Evolutionary conservation across 257 asterid species (phyloP).

Genomic region (Nemophila menziesii): DNA sequence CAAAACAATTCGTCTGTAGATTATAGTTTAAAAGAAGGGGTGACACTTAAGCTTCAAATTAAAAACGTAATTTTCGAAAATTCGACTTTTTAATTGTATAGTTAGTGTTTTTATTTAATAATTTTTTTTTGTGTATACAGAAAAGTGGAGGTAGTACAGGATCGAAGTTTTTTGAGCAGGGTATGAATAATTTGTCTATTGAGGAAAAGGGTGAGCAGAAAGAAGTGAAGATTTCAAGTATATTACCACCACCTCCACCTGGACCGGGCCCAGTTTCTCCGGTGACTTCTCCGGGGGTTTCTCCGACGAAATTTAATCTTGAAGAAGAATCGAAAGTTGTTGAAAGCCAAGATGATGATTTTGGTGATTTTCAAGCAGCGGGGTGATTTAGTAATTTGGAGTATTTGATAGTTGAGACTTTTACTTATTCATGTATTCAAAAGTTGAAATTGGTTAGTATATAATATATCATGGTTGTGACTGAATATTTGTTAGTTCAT

Average conservation of each 20-base stretch:
- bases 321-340: constrained; percentile 24
- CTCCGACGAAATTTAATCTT: constrained; percentile 26
- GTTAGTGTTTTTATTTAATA: neutral
- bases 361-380: constrained; percentile 97
- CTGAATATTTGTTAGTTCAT: neutral
- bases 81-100: constrained; percentile 3
- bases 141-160: constrained; percentile 39
- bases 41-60: constrained; percentile 75
- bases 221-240: constrained; percentile 36
- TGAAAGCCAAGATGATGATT: constrained; percentile 58
- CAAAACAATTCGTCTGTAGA: constrained; percentile 71
- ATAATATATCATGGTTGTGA: neutral
- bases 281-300: constrained; percentile 25
- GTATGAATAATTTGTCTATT: constrained; percentile 50
- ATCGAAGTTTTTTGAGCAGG: constrained; percentile 86
- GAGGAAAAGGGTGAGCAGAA: constrained; percentile 43
- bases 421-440: neutral
- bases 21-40: constrained; percentile 95
- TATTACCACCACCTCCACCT: constrained; percentile 67
- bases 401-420: constrained; percentile 10
- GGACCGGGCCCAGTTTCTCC: constrained; percentile 43
- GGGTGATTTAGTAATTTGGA: no score
- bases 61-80: constrained; percentile 40
- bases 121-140: constrained; percentile 22
- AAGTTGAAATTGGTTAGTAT: neutral